These are phyloP conservation scores for Posidonia australis DNA, from an alignment of 106 monocot species.

Conservation along the genomic window DNA sequence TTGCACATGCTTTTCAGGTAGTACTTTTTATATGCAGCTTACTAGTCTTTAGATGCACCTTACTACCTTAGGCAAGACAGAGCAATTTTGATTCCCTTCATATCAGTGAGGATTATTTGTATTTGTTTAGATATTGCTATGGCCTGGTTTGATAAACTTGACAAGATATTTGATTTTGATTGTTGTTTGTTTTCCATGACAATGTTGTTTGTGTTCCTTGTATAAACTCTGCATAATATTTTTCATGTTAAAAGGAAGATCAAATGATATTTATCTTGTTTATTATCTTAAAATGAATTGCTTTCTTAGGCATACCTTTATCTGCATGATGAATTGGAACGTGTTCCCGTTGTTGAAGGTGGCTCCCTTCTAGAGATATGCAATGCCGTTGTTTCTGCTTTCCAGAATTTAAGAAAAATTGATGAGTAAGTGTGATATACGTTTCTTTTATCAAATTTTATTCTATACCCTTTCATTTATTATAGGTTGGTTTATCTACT, in stretches of 20 bases:
- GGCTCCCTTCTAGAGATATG: constrained; percentile 32
- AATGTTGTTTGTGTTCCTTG: neutral
- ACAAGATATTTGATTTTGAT: neutral
- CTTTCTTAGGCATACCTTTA: constrained; percentile 28
- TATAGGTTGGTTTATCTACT: neutral
- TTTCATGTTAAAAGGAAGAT: neutral
- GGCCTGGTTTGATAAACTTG: neutral
- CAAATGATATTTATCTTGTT: neutral
- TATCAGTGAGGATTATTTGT: neutral
- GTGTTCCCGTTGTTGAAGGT: constrained; percentile 10
- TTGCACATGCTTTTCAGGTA: constrained; percentile 75
- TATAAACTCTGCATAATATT: neutral
- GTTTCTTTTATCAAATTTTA: neutral
- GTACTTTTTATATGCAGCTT: neutral
- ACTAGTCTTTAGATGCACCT: neutral
- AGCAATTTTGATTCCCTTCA: neutral
- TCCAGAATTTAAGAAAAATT: constrained; percentile 33
- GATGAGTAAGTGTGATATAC: constrained; percentile 21
- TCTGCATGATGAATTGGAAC: constrained; percentile 7
- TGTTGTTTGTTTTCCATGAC: neutral
- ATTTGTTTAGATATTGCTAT: neutral
- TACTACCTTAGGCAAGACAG: neutral
- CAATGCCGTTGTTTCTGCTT: constrained; percentile 25
- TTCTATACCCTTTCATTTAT: neutral
- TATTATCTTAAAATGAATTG: neutral